Evolutionary conservation across 108 stramenopile species (phyloP).

Genomic region (Stephanodiscus minutulus): DNA sequence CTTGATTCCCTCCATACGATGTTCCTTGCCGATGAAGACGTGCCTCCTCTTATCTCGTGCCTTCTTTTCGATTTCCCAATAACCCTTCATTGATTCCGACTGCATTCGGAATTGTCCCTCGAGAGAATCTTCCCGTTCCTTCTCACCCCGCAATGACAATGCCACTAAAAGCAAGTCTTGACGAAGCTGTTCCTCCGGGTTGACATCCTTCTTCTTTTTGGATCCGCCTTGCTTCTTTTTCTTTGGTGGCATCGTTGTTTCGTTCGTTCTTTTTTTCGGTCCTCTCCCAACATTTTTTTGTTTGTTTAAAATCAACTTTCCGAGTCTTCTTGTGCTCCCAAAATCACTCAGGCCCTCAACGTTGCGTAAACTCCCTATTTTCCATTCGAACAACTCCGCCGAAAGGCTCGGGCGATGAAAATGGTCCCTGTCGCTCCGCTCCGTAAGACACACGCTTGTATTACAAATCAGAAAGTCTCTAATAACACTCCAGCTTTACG

Average conservation of each 20-base stretch:
- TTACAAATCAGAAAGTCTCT: too few species aligned
- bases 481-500: too few species aligned
- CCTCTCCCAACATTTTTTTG: too few species aligned
- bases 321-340: too few species aligned
- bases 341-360: too few species aligned
- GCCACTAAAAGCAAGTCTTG: conserved; percentile 32
- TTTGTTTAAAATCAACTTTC: neutral
- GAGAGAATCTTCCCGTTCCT: conserved; percentile 5
- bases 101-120: conserved; percentile 26
- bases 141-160: conserved; percentile 15
- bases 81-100: conserved; percentile 25
- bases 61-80: conserved; percentile 51
- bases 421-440: too few species aligned
- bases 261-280: neutral
- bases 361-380: too few species aligned
- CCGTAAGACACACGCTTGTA: too few species aligned
- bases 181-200: conserved; percentile 24
- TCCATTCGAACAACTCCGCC: too few species aligned
- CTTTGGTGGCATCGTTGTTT: neutral
- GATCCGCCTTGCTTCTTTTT: neutral
- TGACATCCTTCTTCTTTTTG: conserved; percentile 22
- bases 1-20: conserved; percentile 33
- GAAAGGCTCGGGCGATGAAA: too few species aligned
- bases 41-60: conserved; percentile 26
- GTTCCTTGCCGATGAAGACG: conserved; percentile 34